phyloP scores from a whole-genome alignment of 371 early-diverging fungal genomes.

The Saksenaea oblongispora region DNA sequence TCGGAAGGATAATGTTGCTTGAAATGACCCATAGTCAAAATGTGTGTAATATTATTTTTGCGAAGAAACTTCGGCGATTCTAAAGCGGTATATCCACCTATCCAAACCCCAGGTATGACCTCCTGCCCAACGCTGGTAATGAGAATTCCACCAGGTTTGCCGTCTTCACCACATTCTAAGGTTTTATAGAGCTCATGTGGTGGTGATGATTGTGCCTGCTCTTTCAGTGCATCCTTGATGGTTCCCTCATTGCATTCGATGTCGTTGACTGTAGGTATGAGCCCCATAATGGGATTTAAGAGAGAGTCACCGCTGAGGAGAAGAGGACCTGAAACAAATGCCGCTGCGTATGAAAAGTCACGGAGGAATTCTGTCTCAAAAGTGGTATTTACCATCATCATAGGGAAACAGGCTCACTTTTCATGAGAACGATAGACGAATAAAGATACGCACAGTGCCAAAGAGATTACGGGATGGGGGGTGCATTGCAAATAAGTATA shows the following conservation, averaged over 20 bases:
- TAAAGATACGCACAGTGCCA: too few species aligned
- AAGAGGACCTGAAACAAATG: not conserved
- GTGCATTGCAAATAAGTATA: too few species aligned
- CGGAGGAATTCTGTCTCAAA: too few species aligned
- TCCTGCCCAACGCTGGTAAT: conserved; percentile 47
- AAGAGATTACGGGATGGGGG: too few species aligned
- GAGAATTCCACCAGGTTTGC: conserved; percentile 50
- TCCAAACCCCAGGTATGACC: conserved; percentile 37
- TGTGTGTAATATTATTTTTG: conserved; percentile 57
- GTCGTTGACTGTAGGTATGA: not conserved
- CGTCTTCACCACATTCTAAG: conserved; percentile 39
- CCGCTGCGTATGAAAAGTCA: too few species aligned
- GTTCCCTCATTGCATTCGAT: not conserved
- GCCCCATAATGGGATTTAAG: not conserved
- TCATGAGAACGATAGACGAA: too few species aligned
- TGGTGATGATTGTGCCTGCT: not conserved
- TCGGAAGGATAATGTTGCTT: conserved; percentile 28
- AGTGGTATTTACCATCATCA: too few species aligned
- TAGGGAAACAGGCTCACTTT: too few species aligned
- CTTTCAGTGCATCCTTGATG: not conserved
- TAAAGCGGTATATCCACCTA: conserved; percentile 50
- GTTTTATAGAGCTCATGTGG: conserved; percentile 27
- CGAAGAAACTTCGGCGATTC: conserved; percentile 38
- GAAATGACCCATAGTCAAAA: conserved; percentile 57
- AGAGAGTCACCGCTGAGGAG: not conserved